These are phyloP conservation scores for Botrytis aclada DNA, from an alignment of 2,329 filamentous ascomycete genomes.

Conservation along the genomic window DNA sequence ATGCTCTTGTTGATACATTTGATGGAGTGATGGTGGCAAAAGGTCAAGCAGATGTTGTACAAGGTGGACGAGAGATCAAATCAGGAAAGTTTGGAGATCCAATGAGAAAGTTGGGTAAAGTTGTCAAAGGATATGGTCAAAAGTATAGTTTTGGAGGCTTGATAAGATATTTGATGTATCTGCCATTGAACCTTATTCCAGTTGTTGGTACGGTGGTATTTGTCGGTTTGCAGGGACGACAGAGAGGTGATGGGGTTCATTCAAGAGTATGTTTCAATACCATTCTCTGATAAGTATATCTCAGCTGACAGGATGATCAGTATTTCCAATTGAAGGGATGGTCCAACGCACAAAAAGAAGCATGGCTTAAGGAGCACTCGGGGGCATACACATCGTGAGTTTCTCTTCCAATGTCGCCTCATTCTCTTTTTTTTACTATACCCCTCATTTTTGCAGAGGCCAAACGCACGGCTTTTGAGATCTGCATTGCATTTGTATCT, in stretches of 20 bases:
- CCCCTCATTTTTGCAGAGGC: neutral
- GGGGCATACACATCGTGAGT: slow-evolving; percentile 78
- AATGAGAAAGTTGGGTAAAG: slow-evolving; percentile 53
- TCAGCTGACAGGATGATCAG: slow-evolving; percentile 43
- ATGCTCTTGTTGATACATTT: slow-evolving; percentile 84
- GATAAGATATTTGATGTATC: slow-evolving; percentile 65
- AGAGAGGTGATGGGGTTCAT: slow-evolving; percentile 44
- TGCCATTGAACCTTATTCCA: slow-evolving; percentile 91
- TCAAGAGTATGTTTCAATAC: slow-evolving; percentile 46
- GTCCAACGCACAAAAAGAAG: slow-evolving; percentile 60
- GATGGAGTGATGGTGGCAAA: slow-evolving; percentile 64
- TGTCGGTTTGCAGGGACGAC: slow-evolving; percentile 67
- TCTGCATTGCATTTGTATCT: slow-evolving; percentile 10
- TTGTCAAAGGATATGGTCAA: slow-evolving; percentile 56
- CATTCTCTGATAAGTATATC: neutral
- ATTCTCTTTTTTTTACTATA: neutral
- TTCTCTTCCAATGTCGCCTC: neutral
- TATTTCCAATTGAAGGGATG: slow-evolving; percentile 93
- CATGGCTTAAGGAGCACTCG: slow-evolving; percentile 67
- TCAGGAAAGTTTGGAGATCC: slow-evolving; percentile 50
- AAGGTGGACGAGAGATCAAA: slow-evolving; percentile 71
- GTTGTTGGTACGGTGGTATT: slow-evolving; percentile 82
- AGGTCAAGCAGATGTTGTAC: slow-evolving; percentile 59
- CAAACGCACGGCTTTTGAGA: neutral
- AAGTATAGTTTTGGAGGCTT: slow-evolving; percentile 60